Percentiles rank a stretch among this genome's conserved stretches.
Conservation (phyloP, 345 rosid genomes). For the Murraya koenigii region DNA sequence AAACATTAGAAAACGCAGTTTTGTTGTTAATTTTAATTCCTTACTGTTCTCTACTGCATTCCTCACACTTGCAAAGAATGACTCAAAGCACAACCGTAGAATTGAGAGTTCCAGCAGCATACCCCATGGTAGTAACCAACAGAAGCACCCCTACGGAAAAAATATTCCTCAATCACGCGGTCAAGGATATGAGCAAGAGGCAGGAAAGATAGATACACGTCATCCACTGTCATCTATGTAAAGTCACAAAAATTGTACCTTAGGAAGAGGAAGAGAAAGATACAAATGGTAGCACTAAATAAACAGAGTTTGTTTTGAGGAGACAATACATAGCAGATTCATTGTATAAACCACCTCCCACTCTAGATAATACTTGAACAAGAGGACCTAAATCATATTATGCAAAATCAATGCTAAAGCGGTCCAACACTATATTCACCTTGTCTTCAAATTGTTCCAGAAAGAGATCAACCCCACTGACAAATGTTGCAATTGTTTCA, state of each 20-base stretch:
- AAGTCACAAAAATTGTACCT: constrained; percentile 7
- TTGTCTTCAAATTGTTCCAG: constrained; percentile 90
- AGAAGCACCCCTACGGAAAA: constrained; percentile 86
- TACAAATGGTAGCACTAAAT: background rate
- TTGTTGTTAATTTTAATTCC: background rate
- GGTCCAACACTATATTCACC: constrained; percentile 35
- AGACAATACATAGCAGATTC: background rate
- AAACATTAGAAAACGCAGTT: background rate
- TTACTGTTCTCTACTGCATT: background rate
- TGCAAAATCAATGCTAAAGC: background rate
- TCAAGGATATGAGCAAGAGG: constrained; percentile 96
- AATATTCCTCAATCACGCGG: constrained; percentile 81
- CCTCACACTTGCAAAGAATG: background rate
- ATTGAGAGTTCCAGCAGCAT: constrained; percentile 17
- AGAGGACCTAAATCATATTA: background rate
- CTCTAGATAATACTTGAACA: background rate
- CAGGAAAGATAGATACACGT: constrained; percentile 85
- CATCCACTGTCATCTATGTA: constrained; percentile 76
- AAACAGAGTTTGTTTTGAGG: background rate
- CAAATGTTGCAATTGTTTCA: constrained; percentile 58
- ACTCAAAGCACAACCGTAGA: background rate
- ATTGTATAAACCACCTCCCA: background rate
- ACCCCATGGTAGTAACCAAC: constrained; percentile 98
- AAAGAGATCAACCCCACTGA: constrained; percentile 71
- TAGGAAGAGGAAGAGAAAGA: background rate